phyloP scores from a whole-genome alignment of 257 asterid species.

The Prunella vulgaris region DNA sequence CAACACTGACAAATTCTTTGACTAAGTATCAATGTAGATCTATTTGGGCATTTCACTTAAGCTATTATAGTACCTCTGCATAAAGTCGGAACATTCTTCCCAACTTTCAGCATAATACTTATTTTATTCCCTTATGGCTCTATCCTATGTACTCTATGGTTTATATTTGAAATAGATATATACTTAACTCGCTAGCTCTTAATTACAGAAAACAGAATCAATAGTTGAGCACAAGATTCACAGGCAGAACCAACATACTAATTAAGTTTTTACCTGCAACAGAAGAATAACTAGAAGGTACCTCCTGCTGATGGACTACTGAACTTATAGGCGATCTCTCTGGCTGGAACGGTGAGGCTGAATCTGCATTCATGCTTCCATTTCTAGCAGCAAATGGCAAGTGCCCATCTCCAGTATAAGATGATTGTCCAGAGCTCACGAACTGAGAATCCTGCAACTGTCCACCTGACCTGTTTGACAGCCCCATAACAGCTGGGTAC shows the following conservation, averaged over 20 bases:
- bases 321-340: constrained; percentile 59
- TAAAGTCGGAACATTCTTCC: background rate
- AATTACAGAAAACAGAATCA: constrained; percentile 31
- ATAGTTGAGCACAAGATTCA: constrained; percentile 40
- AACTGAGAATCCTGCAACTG: constrained; percentile 46
- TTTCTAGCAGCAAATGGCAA: constrained; percentile 45
- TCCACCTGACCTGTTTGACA: constrained; percentile 35
- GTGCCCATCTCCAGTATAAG: constrained; percentile 39
- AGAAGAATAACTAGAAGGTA: constrained; percentile 99
- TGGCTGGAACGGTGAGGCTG: constrained; percentile 41
- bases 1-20: constrained; percentile 1
- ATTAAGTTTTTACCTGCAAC: constrained; percentile 82
- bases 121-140: background rate
- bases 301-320: constrained; percentile 98
- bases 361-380: constrained; percentile 54
- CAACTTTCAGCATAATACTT: background rate
- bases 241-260: constrained; percentile 40
- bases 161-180: constrained; percentile 14
- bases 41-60: background rate
- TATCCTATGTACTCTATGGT: background rate
- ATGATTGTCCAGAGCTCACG: constrained; percentile 43
- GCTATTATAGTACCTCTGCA: background rate
- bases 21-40: constrained; percentile 5
- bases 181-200: constrained; percentile 2
- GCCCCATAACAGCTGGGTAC: constrained; percentile 37